Percentiles rank a stretch among this genome's conserved stretches.
phyloP scores from a whole-genome alignment of 495 filamentous ascomycete species.

The Hypoxylon cercidicola region DNA sequence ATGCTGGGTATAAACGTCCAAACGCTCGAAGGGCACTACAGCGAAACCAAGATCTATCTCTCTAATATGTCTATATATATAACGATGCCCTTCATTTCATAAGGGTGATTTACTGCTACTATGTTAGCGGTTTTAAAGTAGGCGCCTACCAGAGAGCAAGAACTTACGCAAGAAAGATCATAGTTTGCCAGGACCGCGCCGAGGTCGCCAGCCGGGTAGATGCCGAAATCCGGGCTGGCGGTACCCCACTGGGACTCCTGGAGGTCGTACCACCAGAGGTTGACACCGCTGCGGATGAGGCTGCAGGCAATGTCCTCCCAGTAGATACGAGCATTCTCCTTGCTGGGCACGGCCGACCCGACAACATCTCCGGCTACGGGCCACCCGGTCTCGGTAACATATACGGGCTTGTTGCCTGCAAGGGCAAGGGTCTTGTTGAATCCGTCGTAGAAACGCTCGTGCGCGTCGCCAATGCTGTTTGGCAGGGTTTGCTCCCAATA shows the following conservation, averaged over 20 bases:
- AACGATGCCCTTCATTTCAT: background rate
- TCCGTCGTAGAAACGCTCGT: slow-evolving; percentile 67
- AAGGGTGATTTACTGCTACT: slow-evolving; percentile 8
- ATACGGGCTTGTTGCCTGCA: slow-evolving; percentile 73
- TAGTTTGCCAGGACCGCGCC: slow-evolving; percentile 61
- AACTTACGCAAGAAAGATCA: slow-evolving; percentile 62
- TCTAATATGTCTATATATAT: slow-evolving; percentile 17
- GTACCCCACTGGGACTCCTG: slow-evolving; percentile 66
- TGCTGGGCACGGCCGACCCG: slow-evolving; percentile 67
- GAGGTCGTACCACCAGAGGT: slow-evolving; percentile 77
- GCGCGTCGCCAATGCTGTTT: slow-evolving; percentile 70
- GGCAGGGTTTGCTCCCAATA: slow-evolving; percentile 73
- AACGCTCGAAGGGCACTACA: slow-evolving; percentile 1
- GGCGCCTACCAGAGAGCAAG: background rate
- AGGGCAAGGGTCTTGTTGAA: slow-evolving; percentile 66
- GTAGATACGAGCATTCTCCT: slow-evolving; percentile 74
- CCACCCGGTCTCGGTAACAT: slow-evolving; percentile 88
- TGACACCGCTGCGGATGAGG: slow-evolving; percentile 66
- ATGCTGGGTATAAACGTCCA: slow-evolving; percentile 27
- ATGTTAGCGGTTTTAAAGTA: slow-evolving; percentile 3
- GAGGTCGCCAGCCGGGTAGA: slow-evolving; percentile 50
- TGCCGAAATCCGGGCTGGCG: slow-evolving; percentile 73
- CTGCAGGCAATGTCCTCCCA: slow-evolving; percentile 79
- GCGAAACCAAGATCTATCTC: slow-evolving; percentile 27
- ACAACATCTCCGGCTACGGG: slow-evolving; percentile 69